phyloP scores from a whole-genome alignment of 1,284 basidiomycete genomes.

The Xerocomus nothofagi region DNA sequence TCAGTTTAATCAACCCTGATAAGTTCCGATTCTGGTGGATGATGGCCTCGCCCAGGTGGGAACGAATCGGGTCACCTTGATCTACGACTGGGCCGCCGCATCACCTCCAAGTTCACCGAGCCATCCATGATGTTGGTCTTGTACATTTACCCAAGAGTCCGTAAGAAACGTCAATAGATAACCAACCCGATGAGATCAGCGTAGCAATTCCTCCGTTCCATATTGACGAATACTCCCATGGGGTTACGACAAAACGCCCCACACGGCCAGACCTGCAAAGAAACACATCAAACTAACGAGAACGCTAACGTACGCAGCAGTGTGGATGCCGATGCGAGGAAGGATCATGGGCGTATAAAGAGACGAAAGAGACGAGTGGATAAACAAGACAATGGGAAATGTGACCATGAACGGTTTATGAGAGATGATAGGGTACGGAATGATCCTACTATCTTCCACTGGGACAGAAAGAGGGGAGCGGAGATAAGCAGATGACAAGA shows the following conservation, averaged over 20 bases:
- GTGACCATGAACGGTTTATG: constrained; percentile 44
- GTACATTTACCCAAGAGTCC: not conserved
- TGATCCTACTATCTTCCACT: constrained; percentile 15
- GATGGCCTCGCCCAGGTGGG: too few species aligned
- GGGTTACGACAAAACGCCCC: constrained; percentile 55
- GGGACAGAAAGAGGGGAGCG: constrained; percentile 32
- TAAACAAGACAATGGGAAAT: constrained; percentile 46
- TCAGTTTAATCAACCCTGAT: not conserved
- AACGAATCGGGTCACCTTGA: not conserved
- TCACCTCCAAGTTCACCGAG: not conserved
- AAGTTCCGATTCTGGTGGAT: not conserved
- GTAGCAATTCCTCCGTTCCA: not conserved
- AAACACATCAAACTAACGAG: constrained; percentile 63
- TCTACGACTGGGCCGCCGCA: not conserved
- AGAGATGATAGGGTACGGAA: constrained; percentile 17
- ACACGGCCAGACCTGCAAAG: constrained; percentile 66
- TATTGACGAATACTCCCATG: not conserved
- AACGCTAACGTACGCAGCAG: constrained; percentile 64
- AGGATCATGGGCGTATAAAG: constrained; percentile 63
- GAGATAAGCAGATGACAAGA: constrained; percentile 59
- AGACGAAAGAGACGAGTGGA: constrained; percentile 53
- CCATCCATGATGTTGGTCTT: not conserved
- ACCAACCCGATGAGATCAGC: not conserved
- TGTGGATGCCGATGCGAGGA: constrained; percentile 66
- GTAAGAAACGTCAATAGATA: constrained; percentile 15